Conservation (phyloP, 2,329 filamentous ascomycete genomes). For the Colletotrichum spaethianum region DNA sequence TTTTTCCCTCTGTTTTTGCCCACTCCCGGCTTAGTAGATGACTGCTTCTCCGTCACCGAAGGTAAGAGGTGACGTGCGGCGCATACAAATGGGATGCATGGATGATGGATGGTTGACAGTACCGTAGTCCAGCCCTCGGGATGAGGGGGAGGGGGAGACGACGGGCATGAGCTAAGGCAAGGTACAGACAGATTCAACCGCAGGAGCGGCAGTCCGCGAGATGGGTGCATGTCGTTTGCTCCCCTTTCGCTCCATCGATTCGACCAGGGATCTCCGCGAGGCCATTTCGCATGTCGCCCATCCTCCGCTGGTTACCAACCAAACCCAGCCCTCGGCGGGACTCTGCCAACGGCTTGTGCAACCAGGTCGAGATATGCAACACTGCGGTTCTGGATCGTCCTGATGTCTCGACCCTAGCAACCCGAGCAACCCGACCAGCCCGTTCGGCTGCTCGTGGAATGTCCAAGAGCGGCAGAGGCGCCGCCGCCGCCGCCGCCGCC, state of each 20-base stretch:
- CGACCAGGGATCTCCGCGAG: not conserved
- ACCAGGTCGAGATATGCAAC: not conserved
- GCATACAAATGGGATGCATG: not conserved
- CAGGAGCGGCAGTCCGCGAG: slow-evolving; percentile 6
- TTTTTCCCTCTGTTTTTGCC: not conserved
- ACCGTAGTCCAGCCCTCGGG: not conserved
- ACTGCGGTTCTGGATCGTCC: too few relatives aligned
- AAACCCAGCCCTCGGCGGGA: not conserved
- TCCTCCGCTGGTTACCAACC: not conserved
- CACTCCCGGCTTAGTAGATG: not conserved
- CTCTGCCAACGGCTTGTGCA: not conserved
- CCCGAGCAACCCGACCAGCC: too few relatives aligned
- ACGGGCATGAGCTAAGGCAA: not conserved
- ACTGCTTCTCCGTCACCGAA: not conserved
- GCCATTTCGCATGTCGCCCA: not conserved
- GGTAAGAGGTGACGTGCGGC: not conserved
- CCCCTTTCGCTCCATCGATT: too few relatives aligned
- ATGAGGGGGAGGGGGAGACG: not conserved
- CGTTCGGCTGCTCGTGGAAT: not conserved
- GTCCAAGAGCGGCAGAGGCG: slow-evolving; percentile 12
- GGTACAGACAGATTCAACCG: slow-evolving; percentile 4
- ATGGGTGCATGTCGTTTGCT: not conserved
- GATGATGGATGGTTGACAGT: not conserved
- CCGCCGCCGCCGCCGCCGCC: not conserved
- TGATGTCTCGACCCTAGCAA: too few relatives aligned